phyloP scores from a whole-genome alignment of 345 rosid species.

The Viola odorata region DNA sequence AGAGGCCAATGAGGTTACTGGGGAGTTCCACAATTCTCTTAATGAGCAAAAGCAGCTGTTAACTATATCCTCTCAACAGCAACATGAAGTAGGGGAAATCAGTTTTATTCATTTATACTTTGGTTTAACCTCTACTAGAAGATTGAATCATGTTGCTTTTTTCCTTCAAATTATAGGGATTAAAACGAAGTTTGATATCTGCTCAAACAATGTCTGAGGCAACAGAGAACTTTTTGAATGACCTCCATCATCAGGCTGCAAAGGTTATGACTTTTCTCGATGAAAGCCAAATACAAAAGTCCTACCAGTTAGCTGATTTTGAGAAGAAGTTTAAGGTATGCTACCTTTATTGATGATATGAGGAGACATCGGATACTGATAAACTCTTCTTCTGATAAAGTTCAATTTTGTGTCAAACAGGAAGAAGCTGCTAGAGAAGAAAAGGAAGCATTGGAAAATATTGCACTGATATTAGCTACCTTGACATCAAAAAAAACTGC shows the following conservation, averaged over 20 bases:
- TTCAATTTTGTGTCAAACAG: constrained; percentile 34
- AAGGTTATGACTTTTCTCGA: constrained; percentile 36
- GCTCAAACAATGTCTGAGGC: constrained; percentile 57
- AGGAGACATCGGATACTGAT: constrained; percentile 1
- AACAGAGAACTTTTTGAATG: constrained; percentile 46
- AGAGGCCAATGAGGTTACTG: constrained; percentile 53
- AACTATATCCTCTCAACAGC: constrained; percentile 51
- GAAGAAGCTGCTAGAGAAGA: constrained; percentile 75
- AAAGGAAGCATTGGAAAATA: constrained; percentile 59
- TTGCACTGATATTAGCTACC: constrained; percentile 50
- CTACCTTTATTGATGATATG: neutral
- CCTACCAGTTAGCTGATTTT: constrained; percentile 45
- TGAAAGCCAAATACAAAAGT: constrained; percentile 47
- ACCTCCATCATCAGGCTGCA: constrained; percentile 56
- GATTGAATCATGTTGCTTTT: neutral
- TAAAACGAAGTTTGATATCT: constrained; percentile 47
- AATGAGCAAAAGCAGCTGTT: constrained; percentile 55
- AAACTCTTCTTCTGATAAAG: neutral
- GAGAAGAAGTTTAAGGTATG: constrained; percentile 61
- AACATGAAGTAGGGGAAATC: constrained; percentile 47
- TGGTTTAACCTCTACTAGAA: too few species aligned
- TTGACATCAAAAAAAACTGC: constrained; percentile 61
- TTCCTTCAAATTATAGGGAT: constrained; percentile 35
- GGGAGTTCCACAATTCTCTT: constrained; percentile 50
- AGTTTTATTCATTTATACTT: too few species aligned